Percentiles rank a stretch among this genome's conserved stretches.
phyloP scores from a whole-genome alignment of 352 stramenopile genomes.

The Phytophthora tentaculata region DNA sequence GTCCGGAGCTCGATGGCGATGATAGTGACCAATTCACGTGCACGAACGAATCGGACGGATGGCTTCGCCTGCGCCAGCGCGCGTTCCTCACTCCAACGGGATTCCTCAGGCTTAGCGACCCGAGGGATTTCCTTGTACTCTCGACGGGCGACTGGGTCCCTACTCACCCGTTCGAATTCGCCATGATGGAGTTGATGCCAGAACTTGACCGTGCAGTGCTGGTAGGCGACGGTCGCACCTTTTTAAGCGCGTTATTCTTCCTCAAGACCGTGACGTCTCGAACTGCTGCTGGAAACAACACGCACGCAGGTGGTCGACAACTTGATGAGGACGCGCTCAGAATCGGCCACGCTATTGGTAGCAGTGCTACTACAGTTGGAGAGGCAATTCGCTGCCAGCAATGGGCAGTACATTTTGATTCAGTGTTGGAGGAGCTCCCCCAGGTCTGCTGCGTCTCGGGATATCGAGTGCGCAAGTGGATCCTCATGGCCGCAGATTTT shows the following conservation, averaged over 20 bases:
- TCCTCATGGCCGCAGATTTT: slow-evolving; percentile 75
- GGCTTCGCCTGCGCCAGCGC: slow-evolving; percentile 60
- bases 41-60: slow-evolving; percentile 44
- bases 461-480: slow-evolving; percentile 80
- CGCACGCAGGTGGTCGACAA: slow-evolving; percentile 21
- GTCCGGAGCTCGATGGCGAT: slow-evolving; percentile 9
- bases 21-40: slow-evolving; percentile 23
- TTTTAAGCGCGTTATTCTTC: slow-evolving; percentile 81
- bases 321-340: slow-evolving; percentile 61
- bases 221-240: slow-evolving; percentile 70
- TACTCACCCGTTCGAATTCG: slow-evolving; percentile 62
- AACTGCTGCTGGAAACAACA: slow-evolving; percentile 21
- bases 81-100: slow-evolving; percentile 72
- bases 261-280: slow-evolving; percentile 59
- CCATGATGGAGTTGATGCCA: slow-evolving; percentile 50
- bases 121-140: slow-evolving; percentile 74
- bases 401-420: slow-evolving; percentile 82
- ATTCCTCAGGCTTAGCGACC: slow-evolving; percentile 78
- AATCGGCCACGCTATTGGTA: slow-evolving; percentile 44
- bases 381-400: slow-evolving; percentile 74
- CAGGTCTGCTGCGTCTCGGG: slow-evolving; percentile 57
- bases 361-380: slow-evolving; percentile 51
- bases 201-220: slow-evolving; percentile 75
- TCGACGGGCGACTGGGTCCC: slow-evolving; percentile 80
- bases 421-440: slow-evolving; percentile 58